Evolutionary conservation across 345 rosid species (phyloP).

Genomic region (Carallia pectinifolia): DNA sequence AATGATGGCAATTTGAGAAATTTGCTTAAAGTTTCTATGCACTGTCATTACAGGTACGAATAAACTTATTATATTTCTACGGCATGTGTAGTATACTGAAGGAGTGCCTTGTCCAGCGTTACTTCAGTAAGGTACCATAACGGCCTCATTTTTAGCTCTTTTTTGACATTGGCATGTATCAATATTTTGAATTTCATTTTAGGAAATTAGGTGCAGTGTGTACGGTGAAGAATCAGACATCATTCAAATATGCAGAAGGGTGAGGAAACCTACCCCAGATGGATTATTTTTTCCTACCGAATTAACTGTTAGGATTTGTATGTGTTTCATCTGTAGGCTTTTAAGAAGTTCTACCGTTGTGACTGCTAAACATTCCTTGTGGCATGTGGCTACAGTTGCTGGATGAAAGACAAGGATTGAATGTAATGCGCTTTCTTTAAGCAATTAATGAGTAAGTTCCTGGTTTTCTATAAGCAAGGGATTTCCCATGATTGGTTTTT

Average conservation of each 20-base stretch:
- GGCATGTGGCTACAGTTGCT: constrained; percentile 39
- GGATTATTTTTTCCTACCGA: neutral
- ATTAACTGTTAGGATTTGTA: no score
- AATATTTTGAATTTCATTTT: constrained; percentile 12
- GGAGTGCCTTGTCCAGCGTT: constrained; percentile 67
- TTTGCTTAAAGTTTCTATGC: neutral
- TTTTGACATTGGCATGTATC: neutral
- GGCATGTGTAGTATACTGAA: constrained; percentile 62
- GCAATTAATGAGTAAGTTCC: constrained; percentile 51
- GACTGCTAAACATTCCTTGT: constrained; percentile 6
- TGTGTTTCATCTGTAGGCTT: no score
- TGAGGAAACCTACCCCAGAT: constrained; percentile 22
- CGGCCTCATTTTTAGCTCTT: neutral
- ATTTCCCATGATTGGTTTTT: neutral
- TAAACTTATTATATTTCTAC: constrained; percentile 59
- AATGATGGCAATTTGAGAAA: neutral
- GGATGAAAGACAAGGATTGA: constrained; percentile 60
- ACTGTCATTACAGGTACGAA: constrained; percentile 42
- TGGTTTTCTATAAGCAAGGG: neutral
- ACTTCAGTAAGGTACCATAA: constrained; percentile 55
- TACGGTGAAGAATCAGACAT: constrained; percentile 45
- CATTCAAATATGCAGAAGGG: constrained; percentile 51
- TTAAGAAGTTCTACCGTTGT: neutral
- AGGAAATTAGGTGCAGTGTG: constrained; percentile 47
- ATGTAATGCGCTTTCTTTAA: constrained; percentile 61